These are phyloP conservation scores for Colletotrichum truncatum DNA, from an alignment of 2,329 filamentous ascomycete genomes.

Conservation along the genomic window DNA sequence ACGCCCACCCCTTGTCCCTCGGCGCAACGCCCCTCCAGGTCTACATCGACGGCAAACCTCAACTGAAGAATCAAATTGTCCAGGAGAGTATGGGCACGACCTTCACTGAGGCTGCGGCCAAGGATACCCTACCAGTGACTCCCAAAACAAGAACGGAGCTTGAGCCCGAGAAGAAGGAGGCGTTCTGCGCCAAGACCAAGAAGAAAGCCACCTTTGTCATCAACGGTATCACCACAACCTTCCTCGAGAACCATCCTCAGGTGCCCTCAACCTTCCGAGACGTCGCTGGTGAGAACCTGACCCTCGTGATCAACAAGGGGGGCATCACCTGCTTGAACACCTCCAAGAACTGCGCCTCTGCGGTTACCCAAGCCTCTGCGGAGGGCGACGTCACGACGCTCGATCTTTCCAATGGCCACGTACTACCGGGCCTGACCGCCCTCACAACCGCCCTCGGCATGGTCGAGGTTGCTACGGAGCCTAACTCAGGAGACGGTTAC, in stretches of 20 bases:
- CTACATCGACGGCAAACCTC: constrained; percentile 54
- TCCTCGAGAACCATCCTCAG: constrained; percentile 37
- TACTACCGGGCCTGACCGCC: constrained; percentile 59
- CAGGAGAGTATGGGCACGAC: constrained; percentile 35
- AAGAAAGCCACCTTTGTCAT: constrained; percentile 42
- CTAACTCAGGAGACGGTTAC: constrained; percentile 56
- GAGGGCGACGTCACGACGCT: constrained; percentile 40
- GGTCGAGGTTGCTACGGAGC: constrained; percentile 55
- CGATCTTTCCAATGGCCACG: constrained; percentile 53
- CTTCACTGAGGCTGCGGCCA: constrained; percentile 18
- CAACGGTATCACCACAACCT: constrained; percentile 47
- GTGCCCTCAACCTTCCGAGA: constrained; percentile 15
- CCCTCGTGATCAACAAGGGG: constrained; percentile 51
- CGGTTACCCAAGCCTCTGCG: constrained; percentile 38
- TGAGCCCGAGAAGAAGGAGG: constrained; percentile 33
- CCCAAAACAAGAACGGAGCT: constrained; percentile 36
- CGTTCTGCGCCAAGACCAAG: constrained; percentile 36
- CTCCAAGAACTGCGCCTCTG: constrained; percentile 17
- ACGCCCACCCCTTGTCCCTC: constrained; percentile 54
- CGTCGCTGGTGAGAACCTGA: constrained; percentile 35
- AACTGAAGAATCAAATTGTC: constrained; percentile 43
- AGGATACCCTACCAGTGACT: not conserved
- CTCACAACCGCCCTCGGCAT: constrained; percentile 58
- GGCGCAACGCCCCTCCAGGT: constrained; percentile 57
- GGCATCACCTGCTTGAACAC: constrained; percentile 48